Evolutionary conservation across 306 rosid species (phyloP), one percentile per base, ranked within the genome.

Genomic region (Dicorynia guianensis): DNA sequence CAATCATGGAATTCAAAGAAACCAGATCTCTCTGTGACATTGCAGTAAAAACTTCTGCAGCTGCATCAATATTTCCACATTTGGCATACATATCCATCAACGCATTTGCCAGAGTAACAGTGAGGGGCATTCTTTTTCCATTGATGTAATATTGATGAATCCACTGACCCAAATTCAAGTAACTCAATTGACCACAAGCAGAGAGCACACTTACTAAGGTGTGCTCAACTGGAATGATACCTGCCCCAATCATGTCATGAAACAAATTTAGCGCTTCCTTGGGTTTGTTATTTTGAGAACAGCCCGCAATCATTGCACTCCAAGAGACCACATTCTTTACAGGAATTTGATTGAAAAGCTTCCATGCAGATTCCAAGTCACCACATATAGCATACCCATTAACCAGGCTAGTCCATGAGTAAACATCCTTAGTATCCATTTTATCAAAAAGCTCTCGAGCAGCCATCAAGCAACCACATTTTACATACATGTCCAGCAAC

Each of bases 261-360:
- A 89, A 92, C 82, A 92, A 79, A 12, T 83, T 82, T 64, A 92
- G 35, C 0, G 96, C 90, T 79, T 90, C 91, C 67, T 63, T 59
- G 4, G 97, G 92, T 63, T 69, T 79, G 75, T 75, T 81, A 65
- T 92, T 90, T 86, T 92, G 96, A 13, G 97, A 85, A 75, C 76
- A 88, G 1, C 97, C 97, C 0, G 96, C 89, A 56, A 90, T 87
- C 89, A 92, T 83, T 0, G 93, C 93, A 74, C 63, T 92, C 97
- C 93, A 90, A 34, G 93, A 88, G 5, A 88, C 88, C 18, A 75
- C 88, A 19, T 90, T 92, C 72, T 86, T 88, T 8, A 57, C 81
- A 55, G 97, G 96, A 85, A 82, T 92, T 40, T 67, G 84, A 56
- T 90, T 74, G 33, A 92, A 90, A 63, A 88, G 55, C 70, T 12